Evolutionary conservation across 2,329 filamentous ascomycete species (phyloP).

Genomic region (Xylaria hypoxylon): DNA sequence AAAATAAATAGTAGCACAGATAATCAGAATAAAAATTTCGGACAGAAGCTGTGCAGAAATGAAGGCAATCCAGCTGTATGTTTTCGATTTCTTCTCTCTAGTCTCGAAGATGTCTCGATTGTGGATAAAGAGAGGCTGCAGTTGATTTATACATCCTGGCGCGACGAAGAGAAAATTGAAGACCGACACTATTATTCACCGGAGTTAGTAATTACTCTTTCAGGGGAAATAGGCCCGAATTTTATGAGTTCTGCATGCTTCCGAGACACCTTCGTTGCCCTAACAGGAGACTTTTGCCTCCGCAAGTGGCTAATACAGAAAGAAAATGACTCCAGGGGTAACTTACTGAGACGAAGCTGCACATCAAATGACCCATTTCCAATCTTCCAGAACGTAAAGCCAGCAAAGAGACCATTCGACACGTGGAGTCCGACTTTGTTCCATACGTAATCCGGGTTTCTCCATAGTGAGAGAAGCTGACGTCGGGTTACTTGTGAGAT

Average conservation of each 20-base stretch:
- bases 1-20: slow-evolving; percentile 3
- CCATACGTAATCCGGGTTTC: slow-evolving; percentile 71
- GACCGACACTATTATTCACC: too few relatives aligned
- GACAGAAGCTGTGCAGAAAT: slow-evolving; percentile 61
- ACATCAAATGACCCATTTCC: slow-evolving; percentile 69
- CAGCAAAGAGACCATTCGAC: slow-evolving; percentile 74
- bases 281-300: too few relatives aligned
- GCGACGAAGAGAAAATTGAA: slow-evolving; percentile 83
- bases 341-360: slow-evolving; percentile 78
- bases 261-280: too few relatives aligned
- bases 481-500: slow-evolving; percentile 66
- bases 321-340: too few relatives aligned
- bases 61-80: slow-evolving; percentile 81
- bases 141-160: slow-evolving; percentile 79
- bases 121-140: slow-evolving; percentile 78
- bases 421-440: slow-evolving; percentile 73
- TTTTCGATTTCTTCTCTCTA: slow-evolving; percentile 80
- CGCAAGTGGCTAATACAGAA: too few relatives aligned
- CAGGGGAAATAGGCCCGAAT: too few relatives aligned
- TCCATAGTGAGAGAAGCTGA: slow-evolving; percentile 72
- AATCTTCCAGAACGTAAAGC: slow-evolving; percentile 76
- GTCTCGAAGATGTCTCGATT: slow-evolving; percentile 75
- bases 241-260: too few relatives aligned
- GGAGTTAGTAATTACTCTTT: too few relatives aligned
- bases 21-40: neutral